Percentiles rank a stretch among this genome's conserved stretches.
Evolutionary conservation across 129 eudicot genomes (phyloP).

Genomic region (Erigeron canadensis): DNA sequence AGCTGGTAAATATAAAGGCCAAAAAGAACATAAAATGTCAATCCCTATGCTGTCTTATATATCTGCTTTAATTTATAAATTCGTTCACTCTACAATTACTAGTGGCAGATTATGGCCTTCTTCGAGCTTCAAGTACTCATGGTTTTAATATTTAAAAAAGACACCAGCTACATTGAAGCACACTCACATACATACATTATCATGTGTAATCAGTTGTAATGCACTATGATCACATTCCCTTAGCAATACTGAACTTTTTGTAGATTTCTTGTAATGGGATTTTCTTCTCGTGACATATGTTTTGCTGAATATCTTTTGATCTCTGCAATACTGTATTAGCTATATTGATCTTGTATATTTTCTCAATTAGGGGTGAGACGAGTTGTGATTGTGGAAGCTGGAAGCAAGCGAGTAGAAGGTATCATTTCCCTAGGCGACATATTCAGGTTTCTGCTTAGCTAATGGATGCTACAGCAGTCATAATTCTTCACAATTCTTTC

Average conservation of each 20-base stretch:
- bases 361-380: conserved; percentile 61
- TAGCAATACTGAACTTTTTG: not conserved
- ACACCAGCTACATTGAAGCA: too few species aligned
- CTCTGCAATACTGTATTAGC: not conserved
- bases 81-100: too few species aligned
- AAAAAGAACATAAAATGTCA: too few species aligned
- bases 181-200: too few species aligned
- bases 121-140: too few species aligned
- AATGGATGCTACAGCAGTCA: conserved; percentile 19
- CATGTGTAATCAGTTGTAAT: too few species aligned
- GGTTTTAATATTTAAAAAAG: too few species aligned
- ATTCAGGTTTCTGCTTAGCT: conserved; percentile 70
- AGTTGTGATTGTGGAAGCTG: conserved; percentile 80
- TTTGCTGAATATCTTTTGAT: not conserved
- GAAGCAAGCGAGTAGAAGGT: conserved; percentile 88
- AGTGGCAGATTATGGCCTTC: too few species aligned
- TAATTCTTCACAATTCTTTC: conserved; percentile 37
- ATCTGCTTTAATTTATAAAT: too few species aligned
- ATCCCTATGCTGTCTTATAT: too few species aligned
- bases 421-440: conserved; percentile 70
- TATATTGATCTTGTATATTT: not conserved
- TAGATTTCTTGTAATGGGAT: not conserved
- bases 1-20: too few species aligned
- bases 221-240: too few species aligned
- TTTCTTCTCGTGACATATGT: not conserved